These are phyloP conservation scores for Chlamydomonas sp. DNA, from an alignment of 139 green algal genomes.

Conservation along the genomic window DNA sequence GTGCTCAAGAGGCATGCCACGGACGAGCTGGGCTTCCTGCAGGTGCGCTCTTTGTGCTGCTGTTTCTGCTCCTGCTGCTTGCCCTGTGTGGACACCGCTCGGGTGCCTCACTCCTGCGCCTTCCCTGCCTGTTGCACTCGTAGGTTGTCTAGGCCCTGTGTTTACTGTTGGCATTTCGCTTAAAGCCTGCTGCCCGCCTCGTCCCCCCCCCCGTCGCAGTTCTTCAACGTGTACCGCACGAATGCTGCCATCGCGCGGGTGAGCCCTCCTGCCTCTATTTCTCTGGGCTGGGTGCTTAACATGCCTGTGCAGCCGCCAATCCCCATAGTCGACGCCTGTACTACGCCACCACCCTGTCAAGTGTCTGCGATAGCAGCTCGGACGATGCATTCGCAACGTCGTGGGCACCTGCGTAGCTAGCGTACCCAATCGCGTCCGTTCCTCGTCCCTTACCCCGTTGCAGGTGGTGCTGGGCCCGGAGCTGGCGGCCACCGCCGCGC, in stretches of 20 bases:
- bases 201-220: slow-evolving; percentile 43
- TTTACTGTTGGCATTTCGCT: slow-evolving; percentile 14
- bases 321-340: not conserved
- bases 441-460: not conserved
- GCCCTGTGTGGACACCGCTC: not conserved
- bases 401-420: too few species aligned
- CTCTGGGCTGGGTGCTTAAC: not conserved
- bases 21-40: slow-evolving; percentile 65
- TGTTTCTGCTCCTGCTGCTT: not conserved
- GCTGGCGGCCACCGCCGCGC: slow-evolving; percentile 54
- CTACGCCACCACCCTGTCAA: not conserved
- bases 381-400: too few species aligned
- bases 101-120: not conserved
- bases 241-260: not conserved
- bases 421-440: too few species aligned
- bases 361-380: too few species aligned
- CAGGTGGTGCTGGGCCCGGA: slow-evolving; percentile 17
- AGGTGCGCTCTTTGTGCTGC: not conserved
- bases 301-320: not conserved
- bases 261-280: not conserved
- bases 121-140: not conserved
- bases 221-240: slow-evolving; percentile 69
- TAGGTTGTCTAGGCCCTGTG: not conserved
- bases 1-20: slow-evolving; percentile 30
- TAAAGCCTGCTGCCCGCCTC: too few species aligned